These are phyloP conservation scores for Cardamine chenopodiifolia DNA, from an alignment of 345 rosid genomes.

Conservation along the genomic window DNA sequence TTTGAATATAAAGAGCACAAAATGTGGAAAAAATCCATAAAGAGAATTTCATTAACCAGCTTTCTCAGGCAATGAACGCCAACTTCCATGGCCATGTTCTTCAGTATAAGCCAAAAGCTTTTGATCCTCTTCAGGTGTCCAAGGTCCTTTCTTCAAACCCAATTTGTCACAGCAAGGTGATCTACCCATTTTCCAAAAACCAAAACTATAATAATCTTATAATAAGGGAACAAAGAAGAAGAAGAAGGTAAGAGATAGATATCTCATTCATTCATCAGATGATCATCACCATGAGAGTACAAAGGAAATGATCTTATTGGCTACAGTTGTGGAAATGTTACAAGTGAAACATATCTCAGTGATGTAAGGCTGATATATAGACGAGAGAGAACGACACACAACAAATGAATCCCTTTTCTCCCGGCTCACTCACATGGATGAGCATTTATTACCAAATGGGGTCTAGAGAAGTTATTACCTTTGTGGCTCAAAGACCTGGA, in stretches of 20 bases:
- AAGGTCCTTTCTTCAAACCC: slow-evolving; percentile 93
- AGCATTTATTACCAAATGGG: slow-evolving; percentile 44
- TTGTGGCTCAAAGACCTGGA: slow-evolving; percentile 46
- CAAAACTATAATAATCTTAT: slow-evolving; percentile 22
- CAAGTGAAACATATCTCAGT: slow-evolving; percentile 36
- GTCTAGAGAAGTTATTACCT: slow-evolving; percentile 42
- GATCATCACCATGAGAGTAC: slow-evolving; percentile 23
- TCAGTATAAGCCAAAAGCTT: slow-evolving; percentile 85
- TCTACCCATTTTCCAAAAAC: slow-evolving; percentile 59
- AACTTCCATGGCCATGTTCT: slow-evolving; percentile 93
- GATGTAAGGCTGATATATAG: slow-evolving; percentile 35
- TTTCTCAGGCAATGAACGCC: slow-evolving; percentile 86
- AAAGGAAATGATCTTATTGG: slow-evolving; percentile 6
- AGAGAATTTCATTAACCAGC: slow-evolving; percentile 55
- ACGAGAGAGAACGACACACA: slow-evolving; percentile 24
- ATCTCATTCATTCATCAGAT: slow-evolving; percentile 13
- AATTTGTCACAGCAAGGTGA: slow-evolving; percentile 85
- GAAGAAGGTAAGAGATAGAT: slow-evolving; percentile 1
- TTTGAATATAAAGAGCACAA: background rate
- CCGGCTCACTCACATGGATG: slow-evolving; percentile 44
- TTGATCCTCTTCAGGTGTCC: slow-evolving; percentile 96
- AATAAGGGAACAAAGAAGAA: background rate
- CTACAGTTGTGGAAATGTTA: slow-evolving; percentile 26
- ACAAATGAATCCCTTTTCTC: slow-evolving; percentile 34
- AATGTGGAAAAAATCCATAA: slow-evolving; percentile 8